Base-by-base conservation (phyloP, 2,329 filamentous ascomycete species). In the Phyllosticta paracitricarpa region DNA sequence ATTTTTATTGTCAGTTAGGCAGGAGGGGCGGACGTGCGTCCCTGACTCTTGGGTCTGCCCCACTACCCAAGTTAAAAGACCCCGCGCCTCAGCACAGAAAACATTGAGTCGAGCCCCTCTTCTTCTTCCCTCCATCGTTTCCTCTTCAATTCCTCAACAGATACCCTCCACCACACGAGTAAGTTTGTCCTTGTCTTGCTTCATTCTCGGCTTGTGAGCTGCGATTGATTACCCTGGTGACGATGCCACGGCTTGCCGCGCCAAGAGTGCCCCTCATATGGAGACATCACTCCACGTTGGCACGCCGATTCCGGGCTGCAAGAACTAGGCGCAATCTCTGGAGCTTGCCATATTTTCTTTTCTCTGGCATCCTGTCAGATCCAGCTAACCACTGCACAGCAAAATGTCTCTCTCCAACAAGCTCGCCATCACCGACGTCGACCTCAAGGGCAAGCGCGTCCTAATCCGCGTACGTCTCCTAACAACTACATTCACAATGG, bases 401-500 rank as follows among this genome's bases (percentile, higher is more conserved):
- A 61, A 33, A 30, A 99, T 99, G 94, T 97, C 94, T 86, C 90
- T 99, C 75, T 89, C 92, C 71, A 97, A 87, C 85, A 99, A 99
- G 85, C 89, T 99, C 71, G 89, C 91, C 69, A 97, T 99, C 79
- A 89, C 86, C 68, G 93, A 99, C 75, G 87, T 96, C 72, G 92
- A 99, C 79, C 84, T 99, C 79, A 96, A 96, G 86, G 93, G 84
- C 85, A 99, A 99, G 87, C 87, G 92, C 72, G 94, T 97, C 78
- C 84, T 99, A 72, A 97, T 99, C 77, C 89, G 94, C 73, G 94
- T 96, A 84, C 77, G 89, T 81, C 64, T 59, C 54, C 25, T 35
- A 52, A 48, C 12, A 24, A 54, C 24, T 22, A 54, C 30, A 22
- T 22, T 22, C 19, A 22, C 19, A 35, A 26, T 54, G 33, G n/a